Percentiles rank a stretch among this genome's conserved stretches.
phyloP scores from a whole-genome alignment of 2,329 filamentous ascomycete species.

The Trichoderma gracile region DNA sequence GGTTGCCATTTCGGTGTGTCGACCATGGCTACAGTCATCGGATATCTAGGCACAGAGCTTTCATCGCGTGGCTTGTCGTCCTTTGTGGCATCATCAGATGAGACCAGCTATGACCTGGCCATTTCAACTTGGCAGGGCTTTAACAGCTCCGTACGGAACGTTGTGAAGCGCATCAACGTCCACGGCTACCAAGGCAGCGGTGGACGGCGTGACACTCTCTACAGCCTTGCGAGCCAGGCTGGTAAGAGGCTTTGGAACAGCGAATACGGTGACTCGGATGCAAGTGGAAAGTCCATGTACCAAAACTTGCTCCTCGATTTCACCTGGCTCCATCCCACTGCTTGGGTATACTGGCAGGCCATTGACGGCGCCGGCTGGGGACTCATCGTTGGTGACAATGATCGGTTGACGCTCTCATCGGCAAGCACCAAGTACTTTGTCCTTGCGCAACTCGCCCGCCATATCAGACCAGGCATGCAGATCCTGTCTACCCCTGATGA shows the following conservation, averaged over 20 bases:
- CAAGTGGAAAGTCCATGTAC: background rate
- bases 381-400: conserved; percentile 11
- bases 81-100: conserved; percentile 9
- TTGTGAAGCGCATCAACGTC: conserved; percentile 12
- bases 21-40: conserved; percentile 7
- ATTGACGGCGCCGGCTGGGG: conserved; percentile 10
- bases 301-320: conserved; percentile 11
- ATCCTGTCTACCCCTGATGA: conserved; percentile 6
- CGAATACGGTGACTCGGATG: background rate
- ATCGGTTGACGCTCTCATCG: conserved; percentile 7
- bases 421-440: conserved; percentile 15
- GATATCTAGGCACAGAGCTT: background rate
- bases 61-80: conserved; percentile 5
- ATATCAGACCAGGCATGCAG: conserved; percentile 15
- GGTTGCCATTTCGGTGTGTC: conserved; percentile 14
- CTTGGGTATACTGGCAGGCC: conserved; percentile 20
- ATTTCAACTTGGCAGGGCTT: background rate
- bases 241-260: conserved; percentile 3
- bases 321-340: conserved; percentile 14
- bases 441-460: conserved; percentile 9
- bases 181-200: conserved; percentile 13
- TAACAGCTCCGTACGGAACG: background rate
- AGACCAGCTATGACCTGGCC: conserved; percentile 10
- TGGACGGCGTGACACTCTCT: conserved; percentile 8
- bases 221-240: background rate